These are phyloP conservation scores for Aegilops bicornis DNA, from an alignment of 176 grass and related monocot species.

Conservation along the genomic window DNA sequence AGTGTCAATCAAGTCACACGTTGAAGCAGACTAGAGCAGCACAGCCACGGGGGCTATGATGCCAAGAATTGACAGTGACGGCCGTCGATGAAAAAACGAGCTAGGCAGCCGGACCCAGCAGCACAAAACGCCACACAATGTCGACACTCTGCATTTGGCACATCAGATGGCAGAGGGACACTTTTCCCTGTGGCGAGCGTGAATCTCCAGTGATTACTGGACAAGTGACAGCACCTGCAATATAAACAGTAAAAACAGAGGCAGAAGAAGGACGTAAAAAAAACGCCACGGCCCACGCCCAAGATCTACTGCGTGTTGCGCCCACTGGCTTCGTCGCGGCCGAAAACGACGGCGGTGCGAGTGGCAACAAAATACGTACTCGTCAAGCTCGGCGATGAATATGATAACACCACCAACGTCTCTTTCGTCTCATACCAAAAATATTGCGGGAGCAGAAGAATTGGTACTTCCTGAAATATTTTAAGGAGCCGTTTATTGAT, in stretches of 20 bases:
- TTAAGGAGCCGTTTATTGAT: background rate
- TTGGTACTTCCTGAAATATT: background rate
- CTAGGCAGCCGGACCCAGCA: no score
- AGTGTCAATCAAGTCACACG: no score
- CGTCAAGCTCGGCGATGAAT: background rate
- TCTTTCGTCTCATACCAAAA: background rate
- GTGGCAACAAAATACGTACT: background rate
- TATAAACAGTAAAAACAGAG: background rate
- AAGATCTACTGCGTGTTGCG: constrained; percentile 1
- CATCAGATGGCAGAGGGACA: background rate
- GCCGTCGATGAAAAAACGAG: background rate
- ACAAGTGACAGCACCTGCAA: constrained; percentile 1
- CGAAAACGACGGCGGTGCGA: background rate
- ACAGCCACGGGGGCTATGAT: background rate
- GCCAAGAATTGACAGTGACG: background rate
- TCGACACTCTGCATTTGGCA: constrained; percentile 38
- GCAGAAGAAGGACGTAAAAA: background rate
- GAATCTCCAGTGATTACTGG: background rate
- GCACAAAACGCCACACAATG: constrained; percentile 13
- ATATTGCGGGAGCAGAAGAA: background rate
- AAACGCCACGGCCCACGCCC: background rate
- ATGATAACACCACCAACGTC: constrained; percentile 1
- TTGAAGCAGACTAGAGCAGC: background rate
- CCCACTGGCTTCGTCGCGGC: background rate
- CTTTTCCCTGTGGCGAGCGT: constrained; percentile 15